Evolutionary conservation across 805 yeast species (phyloP).

Genomic region (Yarrowia phangngaensis): DNA sequence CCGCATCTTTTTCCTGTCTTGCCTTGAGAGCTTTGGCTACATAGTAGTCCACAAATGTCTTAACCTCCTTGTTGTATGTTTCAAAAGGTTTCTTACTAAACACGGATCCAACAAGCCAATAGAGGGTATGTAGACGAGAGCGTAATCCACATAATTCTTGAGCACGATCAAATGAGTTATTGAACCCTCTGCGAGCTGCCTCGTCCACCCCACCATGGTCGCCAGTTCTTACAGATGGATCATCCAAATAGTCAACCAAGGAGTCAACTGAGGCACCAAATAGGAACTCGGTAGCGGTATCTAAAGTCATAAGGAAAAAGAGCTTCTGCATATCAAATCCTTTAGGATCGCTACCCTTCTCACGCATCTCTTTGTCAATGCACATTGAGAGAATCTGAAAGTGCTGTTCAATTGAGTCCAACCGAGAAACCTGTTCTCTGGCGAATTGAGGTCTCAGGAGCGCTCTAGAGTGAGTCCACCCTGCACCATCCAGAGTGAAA

Average conservation of each 20-base stretch:
- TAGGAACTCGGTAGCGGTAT: constrained; percentile 40
- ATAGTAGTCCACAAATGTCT: constrained; percentile 43
- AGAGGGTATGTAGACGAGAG: constrained; percentile 30
- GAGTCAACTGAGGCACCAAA: constrained; percentile 38
- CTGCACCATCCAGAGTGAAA: constrained; percentile 39
- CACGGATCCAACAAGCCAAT: constrained; percentile 27
- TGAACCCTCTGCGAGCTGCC: constrained; percentile 27
- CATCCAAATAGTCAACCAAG: constrained; percentile 29
- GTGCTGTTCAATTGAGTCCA: constrained; percentile 35
- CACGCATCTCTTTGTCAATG: constrained; percentile 20
- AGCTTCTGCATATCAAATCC: constrained; percentile 36
- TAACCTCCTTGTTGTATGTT: constrained; percentile 36
- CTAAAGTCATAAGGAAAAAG: constrained; percentile 38
- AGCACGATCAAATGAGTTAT: constrained; percentile 31
- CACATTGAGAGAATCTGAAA: constrained; percentile 29
- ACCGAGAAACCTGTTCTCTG: constrained; percentile 38
- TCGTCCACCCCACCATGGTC: constrained; percentile 29
- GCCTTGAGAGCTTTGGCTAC: constrained; percentile 42
- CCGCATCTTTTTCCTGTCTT: constrained; percentile 29
- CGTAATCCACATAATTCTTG: constrained; percentile 30
- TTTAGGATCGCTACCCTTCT: constrained; percentile 1
- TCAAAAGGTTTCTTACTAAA: constrained; percentile 36
- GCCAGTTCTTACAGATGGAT: constrained; percentile 27
- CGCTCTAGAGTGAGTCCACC: constrained; percentile 41
- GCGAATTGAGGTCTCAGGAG: constrained; percentile 41